A percentile compares a stretch with the other conserved stretches of the same genome.
Conservation (phyloP, 2,329 filamentous ascomycete genomes). For the Ploettnerulaceae sp. region DNA sequence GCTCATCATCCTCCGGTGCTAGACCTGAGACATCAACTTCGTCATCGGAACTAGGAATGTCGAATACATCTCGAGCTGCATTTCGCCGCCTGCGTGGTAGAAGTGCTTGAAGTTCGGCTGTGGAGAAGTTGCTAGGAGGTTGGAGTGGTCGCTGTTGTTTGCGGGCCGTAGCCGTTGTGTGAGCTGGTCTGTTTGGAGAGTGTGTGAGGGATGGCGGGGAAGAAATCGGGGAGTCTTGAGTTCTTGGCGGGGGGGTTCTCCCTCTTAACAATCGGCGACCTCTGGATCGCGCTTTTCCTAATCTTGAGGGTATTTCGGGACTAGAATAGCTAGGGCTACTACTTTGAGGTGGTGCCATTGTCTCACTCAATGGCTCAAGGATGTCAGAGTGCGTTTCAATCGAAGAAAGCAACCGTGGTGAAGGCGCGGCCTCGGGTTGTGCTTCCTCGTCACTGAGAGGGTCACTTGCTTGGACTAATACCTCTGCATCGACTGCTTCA, state of each 20-base stretch:
- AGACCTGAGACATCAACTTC: slow-evolving; percentile 46
- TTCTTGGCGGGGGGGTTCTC: slow-evolving; percentile 27
- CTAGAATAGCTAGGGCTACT: slow-evolving; percentile 28
- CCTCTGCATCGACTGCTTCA: slow-evolving; percentile 15
- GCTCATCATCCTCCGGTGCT: slow-evolving; percentile 51
- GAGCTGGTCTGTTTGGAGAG: slow-evolving; percentile 48
- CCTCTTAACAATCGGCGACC: slow-evolving; percentile 23
- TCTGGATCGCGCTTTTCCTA: slow-evolving; percentile 19
- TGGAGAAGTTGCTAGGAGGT: slow-evolving; percentile 30
- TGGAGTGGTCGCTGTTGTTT: slow-evolving; percentile 20
- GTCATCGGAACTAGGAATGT: slow-evolving; percentile 39
- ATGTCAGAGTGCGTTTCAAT: slow-evolving; percentile 25
- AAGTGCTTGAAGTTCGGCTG: slow-evolving; percentile 36
- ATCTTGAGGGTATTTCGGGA: slow-evolving; percentile 19
- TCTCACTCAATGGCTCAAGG: slow-evolving; percentile 31
- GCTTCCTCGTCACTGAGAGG: slow-evolving; percentile 20
- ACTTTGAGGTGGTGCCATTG: slow-evolving; percentile 34
- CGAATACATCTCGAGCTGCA: slow-evolving; percentile 34
- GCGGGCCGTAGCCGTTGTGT: slow-evolving; percentile 13
- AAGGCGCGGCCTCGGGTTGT: slow-evolving; percentile 12
- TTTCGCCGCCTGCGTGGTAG: slow-evolving; percentile 34
- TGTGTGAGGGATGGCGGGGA: slow-evolving; percentile 63
- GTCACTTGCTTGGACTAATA: slow-evolving; percentile 27
- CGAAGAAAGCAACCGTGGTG: slow-evolving; percentile 18
- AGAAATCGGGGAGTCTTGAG: slow-evolving; percentile 38